Percentiles rank a stretch among this genome's conserved stretches.
phyloP scores from a whole-genome alignment of 2,329 filamentous ascomycete genomes.

The Chaetomiaceae sp. region DNA sequence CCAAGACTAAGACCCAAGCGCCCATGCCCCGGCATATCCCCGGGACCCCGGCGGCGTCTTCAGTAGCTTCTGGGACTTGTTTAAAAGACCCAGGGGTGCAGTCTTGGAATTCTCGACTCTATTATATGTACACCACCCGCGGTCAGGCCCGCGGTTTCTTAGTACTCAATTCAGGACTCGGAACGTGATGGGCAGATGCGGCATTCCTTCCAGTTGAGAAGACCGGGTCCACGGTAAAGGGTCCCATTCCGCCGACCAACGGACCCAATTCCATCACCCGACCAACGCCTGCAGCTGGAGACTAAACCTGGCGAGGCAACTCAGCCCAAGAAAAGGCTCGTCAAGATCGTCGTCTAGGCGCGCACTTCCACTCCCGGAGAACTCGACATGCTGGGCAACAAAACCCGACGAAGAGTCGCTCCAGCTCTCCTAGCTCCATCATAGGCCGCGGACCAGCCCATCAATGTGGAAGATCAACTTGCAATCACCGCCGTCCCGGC shows the following conservation, averaged over 20 bases:
- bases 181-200: slow-evolving; percentile 2
- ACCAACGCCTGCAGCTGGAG: not conserved
- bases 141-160: not conserved
- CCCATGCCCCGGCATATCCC: slow-evolving; percentile 5
- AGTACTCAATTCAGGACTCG: not conserved
- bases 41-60: no score
- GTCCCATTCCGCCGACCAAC: not conserved
- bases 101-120: not conserved
- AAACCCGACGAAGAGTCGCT: not conserved
- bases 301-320: not conserved
- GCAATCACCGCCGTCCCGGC: slow-evolving; percentile 16
- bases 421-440: slow-evolving; percentile 1
- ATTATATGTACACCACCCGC: not conserved
- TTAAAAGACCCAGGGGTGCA: not conserved
- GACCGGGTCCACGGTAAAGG: not conserved
- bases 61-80: not conserved
- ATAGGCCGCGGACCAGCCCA: not conserved
- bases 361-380: not conserved
- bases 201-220: slow-evolving; percentile 8
- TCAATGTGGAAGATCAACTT: slow-evolving; percentile 13
- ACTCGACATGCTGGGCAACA: slow-evolving; percentile 14
- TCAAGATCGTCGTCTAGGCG: not conserved
- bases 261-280: not conserved
- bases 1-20: not conserved
- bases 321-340: not conserved